A percentile compares a stretch with the other conserved stretches of the same genome.
These are phyloP conservation scores for Trichoderma sp. DNA, from an alignment of 2,329 filamentous ascomycete genomes.

Conservation along the genomic window DNA sequence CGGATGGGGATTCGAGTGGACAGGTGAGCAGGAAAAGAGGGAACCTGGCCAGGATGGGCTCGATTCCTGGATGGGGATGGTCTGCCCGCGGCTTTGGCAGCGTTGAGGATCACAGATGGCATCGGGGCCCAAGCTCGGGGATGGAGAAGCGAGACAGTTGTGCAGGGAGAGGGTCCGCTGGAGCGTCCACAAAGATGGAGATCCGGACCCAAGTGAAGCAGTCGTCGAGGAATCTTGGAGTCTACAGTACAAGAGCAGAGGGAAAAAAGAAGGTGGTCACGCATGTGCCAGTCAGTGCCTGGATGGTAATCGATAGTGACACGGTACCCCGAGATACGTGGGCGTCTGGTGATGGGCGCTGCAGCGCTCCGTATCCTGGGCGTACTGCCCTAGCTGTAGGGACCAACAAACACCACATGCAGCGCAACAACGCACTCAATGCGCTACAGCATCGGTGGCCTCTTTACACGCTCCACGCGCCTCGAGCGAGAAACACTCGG, in stretches of 20 bases:
- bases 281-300: background rate
- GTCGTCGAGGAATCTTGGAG: background rate
- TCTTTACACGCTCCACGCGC: too few species aligned
- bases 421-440: background rate
- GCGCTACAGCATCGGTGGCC: background rate
- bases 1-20: conserved; percentile 19
- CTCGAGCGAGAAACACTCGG: background rate
- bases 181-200: background rate
- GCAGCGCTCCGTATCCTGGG: background rate
- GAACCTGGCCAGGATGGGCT: conserved; percentile 16
- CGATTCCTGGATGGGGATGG: conserved; percentile 25
- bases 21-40: conserved; percentile 23
- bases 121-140: conserved; percentile 22
- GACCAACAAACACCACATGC: background rate
- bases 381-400: background rate
- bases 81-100: conserved; percentile 18
- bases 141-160: conserved; percentile 22
- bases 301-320: background rate
- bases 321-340: background rate
- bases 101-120: conserved; percentile 25
- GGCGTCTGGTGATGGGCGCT: background rate
- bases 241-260: too few species aligned
- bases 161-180: conserved; percentile 9
- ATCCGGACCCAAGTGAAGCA: background rate
- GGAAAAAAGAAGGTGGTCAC: background rate